Evolutionary conservation across 352 stramenopile species (phyloP), one percentile per base, ranked within the genome.

Genomic region (Globisporangium takayamanum): DNA sequence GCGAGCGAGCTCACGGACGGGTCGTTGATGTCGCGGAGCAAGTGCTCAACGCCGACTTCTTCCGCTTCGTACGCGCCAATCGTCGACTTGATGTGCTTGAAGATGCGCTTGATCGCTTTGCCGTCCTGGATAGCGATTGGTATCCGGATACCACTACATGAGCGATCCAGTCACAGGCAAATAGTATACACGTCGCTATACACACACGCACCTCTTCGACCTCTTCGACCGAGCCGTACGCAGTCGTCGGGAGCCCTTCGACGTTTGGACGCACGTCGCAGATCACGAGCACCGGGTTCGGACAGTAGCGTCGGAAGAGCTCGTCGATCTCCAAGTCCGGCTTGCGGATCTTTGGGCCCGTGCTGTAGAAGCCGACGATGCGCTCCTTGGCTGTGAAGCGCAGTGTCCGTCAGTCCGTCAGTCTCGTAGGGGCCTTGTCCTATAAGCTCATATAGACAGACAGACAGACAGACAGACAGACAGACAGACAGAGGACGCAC

Each of bases 1-100:
- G 96, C 94, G n/a, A 99, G 80, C 25, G 94, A 99, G 56, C 85
- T 98, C 26, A 99, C 93, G 10, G 95, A 99, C n/a, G 97, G 97
- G 79, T 99, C 97, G 70, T 99, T 99, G 68, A 99, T 99, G 69
- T 99, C 97, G 37, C 97, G 88, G 60, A 99, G 73, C 62, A 99
- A 78, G 75, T 99, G 97, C 76, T 99, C 97, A 1, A 99, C 97
- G 28, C 97, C 97, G 6, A 99, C 95, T 59, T 98, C 92, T 58
- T 98, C 92, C 37, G 92, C 88, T 66, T 98, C 89, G 59, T 98
- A 95, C 33, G 97, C 96, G 51, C 96, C 97, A 60, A 99, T 95
- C 20, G 88, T 89, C 42, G 80, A 97, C 63, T 96, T 94, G 52
- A 99, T 94, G 81, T 99, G 96, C 70, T 98, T 98, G 87, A 99